Evolutionary conservation across 139 green algal genomes (phyloP), one percentile per base, ranked within the genome.

Genomic region (Chlorella sorokiniana): DNA sequence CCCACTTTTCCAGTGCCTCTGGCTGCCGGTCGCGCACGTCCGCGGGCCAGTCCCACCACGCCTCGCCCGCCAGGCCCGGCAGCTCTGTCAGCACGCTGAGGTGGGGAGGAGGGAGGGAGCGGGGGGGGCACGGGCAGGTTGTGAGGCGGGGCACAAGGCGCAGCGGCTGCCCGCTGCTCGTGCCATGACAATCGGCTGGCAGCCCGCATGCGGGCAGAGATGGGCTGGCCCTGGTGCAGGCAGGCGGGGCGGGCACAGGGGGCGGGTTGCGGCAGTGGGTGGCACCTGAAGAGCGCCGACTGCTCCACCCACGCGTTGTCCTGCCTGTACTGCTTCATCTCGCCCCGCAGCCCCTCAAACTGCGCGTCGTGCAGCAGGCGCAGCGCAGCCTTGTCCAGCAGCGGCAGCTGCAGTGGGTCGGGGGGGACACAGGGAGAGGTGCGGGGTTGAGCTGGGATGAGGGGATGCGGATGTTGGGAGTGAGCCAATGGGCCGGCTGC

Each of bases 11-110:
- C 5, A 95, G 29, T 3, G 87, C 37, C 54, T 51, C 35, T 41
- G 62, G 72, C 83, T 84, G 78, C 40, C 85, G 85, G 76, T 92
- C 86, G 0, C 93, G 82, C 74, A 96, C 69, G 38, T 72, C 65
- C 42, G 90, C 89, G 1, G 93, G 92, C 96, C 96, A 99, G 52
- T 95, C 85, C 96, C 96, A 99, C 96, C 96, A 99, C 3, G 90
- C 90, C 82, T 87, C 29, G 81, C 79, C 41, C 14, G 22, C 79
- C 56, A 88, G 62, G 1, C 69, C 70, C 0, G 84, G 75, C 56
- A 52, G 56, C 75, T 71, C 75, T 7, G 75, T 71, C 56, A 81
- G 75, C 75, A 81, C 75, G 37, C 73, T 79, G 73, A 52, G 25
- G 23, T 6, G 22, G 56, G 56, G 18, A 56, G 48, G 18, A 65